A percentile compares a stretch with the other conserved stretches of the same genome.
These are phyloP conservation scores for Vigna radiata DNA, from an alignment of 306 rosid species.

Conservation along the genomic window DNA sequence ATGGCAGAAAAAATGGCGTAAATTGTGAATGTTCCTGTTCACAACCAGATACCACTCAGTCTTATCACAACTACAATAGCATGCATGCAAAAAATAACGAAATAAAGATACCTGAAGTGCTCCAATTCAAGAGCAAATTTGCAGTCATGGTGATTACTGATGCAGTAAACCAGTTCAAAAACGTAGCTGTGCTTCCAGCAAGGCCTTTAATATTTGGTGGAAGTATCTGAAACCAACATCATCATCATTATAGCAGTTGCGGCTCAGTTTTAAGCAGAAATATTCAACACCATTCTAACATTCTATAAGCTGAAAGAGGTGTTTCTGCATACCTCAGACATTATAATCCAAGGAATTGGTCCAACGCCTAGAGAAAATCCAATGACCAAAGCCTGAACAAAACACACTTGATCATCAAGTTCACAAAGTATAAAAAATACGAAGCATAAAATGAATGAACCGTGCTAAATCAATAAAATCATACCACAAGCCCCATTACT, in stretches of 20 bases:
- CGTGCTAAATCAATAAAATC: constrained; percentile 11
- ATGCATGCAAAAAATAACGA: neutral
- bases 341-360: constrained; percentile 81
- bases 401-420: constrained; percentile 17
- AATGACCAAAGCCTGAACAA: constrained; percentile 59
- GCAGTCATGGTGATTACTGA: constrained; percentile 69
- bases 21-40: constrained; percentile 73
- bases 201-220: constrained; percentile 78
- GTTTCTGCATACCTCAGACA: constrained; percentile 69
- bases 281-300: too few species aligned
- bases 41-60: neutral
- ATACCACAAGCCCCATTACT: constrained; percentile 73
- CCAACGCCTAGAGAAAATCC: constrained; percentile 73
- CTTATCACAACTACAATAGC: neutral
- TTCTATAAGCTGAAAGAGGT: neutral
- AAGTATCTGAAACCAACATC: constrained; percentile 60
- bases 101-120: constrained; percentile 56
- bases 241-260: neutral
- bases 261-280: too few species aligned
- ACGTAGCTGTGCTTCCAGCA: constrained; percentile 76
- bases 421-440: neutral
- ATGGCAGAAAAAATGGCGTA: constrained; percentile 58
- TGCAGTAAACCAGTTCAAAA: constrained; percentile 72
- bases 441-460: neutral
- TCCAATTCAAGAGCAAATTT: constrained; percentile 71